Conservation (phyloP, 305 asterid genomes). For the Fraxinus sp. region DNA sequence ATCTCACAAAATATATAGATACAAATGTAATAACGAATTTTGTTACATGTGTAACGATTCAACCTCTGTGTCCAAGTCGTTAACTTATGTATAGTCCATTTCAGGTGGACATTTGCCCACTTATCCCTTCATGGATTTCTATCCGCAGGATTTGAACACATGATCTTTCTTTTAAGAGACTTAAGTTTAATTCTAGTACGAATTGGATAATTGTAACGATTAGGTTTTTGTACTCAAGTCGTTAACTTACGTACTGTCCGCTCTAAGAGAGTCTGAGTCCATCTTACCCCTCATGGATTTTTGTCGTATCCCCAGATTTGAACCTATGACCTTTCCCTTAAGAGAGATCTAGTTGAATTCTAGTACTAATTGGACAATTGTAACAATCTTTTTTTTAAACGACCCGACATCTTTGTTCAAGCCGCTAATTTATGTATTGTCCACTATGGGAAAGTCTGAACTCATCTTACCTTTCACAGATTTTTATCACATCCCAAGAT, state of each 20-base stretch:
- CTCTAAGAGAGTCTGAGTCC: no score
- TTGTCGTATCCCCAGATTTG: no score
- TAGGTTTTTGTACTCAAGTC: background rate
- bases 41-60: background rate
- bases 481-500: no score
- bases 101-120: background rate
- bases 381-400: background rate
- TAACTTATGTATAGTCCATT: background rate
- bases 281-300: no score
- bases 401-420: background rate
- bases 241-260: background rate
- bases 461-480: no score
- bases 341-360: no score
- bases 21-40: background rate
- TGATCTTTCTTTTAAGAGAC: background rate
- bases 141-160: no score
- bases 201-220: background rate
- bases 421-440: background rate
- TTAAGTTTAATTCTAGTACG: background rate
- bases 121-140: background rate
- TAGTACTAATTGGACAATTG: background rate
- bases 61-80: no score
- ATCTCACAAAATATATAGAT: background rate
- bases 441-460: fast-evolving
- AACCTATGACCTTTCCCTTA: no score